Percentiles rank a stretch among this genome's conserved stretches.
These are phyloP conservation scores for Epichloe sylvatica DNA, from an alignment of 2,329 filamentous ascomycete genomes.

Conservation along the genomic window DNA sequence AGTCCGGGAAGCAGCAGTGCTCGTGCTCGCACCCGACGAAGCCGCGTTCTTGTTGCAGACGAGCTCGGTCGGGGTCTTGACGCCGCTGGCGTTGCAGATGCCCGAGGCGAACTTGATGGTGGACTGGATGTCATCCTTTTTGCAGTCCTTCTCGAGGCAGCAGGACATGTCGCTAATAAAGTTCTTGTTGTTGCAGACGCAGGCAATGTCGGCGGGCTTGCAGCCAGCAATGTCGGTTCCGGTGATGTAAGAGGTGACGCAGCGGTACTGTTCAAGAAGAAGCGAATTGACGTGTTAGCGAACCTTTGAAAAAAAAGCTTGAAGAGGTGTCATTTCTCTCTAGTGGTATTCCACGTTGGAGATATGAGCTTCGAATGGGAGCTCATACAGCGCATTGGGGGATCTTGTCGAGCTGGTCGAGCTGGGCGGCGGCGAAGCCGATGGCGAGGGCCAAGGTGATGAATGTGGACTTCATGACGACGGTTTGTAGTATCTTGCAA, in stretches of 20 bases:
- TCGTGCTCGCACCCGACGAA: slow-evolving; percentile 5
- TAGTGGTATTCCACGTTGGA: no score
- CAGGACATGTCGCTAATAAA: slow-evolving; percentile 29
- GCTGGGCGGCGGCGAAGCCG: slow-evolving; percentile 22
- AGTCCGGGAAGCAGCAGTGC: neutral
- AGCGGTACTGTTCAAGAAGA: slow-evolving; percentile 16
- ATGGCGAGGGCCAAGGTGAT: slow-evolving; percentile 17
- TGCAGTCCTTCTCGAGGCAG: slow-evolving; percentile 25
- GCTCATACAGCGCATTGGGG: slow-evolving; percentile 18
- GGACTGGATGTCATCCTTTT: slow-evolving; percentile 16
- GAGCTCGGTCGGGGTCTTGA: slow-evolving; percentile 23
- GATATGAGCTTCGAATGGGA: neutral
- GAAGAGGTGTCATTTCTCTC: no score
- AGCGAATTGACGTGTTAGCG: neutral
- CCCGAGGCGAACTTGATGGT: slow-evolving; percentile 24
- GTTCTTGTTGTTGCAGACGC: slow-evolving; percentile 26
- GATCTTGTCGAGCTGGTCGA: slow-evolving; percentile 13
- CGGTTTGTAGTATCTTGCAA: neutral
- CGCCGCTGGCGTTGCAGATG: slow-evolving; percentile 24
- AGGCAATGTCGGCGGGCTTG: slow-evolving; percentile 23
- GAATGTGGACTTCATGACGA: slow-evolving; percentile 23
- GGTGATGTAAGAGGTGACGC: slow-evolving; percentile 18
- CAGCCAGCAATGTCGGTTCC: slow-evolving; percentile 25
- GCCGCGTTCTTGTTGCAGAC: slow-evolving; percentile 17
- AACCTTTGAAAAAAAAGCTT: neutral